Conservation (phyloP, 768 basidiomycete species). For the Boletellus ananiceps region DNA sequence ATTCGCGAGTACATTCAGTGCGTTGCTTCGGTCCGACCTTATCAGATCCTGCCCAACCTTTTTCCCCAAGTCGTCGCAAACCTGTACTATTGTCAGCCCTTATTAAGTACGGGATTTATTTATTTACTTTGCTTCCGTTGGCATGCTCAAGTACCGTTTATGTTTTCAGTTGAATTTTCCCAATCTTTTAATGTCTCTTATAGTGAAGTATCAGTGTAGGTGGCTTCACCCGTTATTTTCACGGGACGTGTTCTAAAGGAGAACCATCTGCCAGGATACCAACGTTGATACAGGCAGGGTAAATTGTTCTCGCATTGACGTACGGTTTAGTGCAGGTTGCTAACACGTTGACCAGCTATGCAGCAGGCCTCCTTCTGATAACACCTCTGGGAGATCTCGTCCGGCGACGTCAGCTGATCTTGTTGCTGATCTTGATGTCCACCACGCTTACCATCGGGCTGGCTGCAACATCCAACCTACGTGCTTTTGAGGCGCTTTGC, state of each 20-base stretch:
- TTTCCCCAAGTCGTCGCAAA: conserved; percentile 53
- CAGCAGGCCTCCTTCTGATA: conserved; percentile 66
- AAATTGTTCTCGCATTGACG: conserved; percentile 5
- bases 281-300: conserved; percentile 67
- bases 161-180: conserved; percentile 31
- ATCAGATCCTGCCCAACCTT: background rate
- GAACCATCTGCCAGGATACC: conserved; percentile 45
- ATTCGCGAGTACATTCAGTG: conserved; percentile 48
- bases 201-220: conserved; percentile 32
- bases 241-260: background rate
- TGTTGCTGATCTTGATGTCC: conserved; percentile 51
- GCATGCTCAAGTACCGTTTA: background rate
- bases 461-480: conserved; percentile 53
- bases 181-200: conserved; percentile 38
- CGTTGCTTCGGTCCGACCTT: background rate
- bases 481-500: conserved; percentile 59
- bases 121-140: background rate
- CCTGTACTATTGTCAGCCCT: conserved; percentile 78
- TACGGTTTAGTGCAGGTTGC: background rate
- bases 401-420: conserved; percentile 65
- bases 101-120: conserved; percentile 49
- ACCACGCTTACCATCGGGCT: conserved; percentile 67
- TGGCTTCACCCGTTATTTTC: background rate
- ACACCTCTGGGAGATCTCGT: conserved; percentile 82
- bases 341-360: conserved; percentile 46